A percentile compares a stretch with the other conserved stretches of the same genome.
These are phyloP conservation scores for Ogataea parapolymorpha DNA, from an alignment of 805 yeast genomes.

Conservation along the genomic window DNA sequence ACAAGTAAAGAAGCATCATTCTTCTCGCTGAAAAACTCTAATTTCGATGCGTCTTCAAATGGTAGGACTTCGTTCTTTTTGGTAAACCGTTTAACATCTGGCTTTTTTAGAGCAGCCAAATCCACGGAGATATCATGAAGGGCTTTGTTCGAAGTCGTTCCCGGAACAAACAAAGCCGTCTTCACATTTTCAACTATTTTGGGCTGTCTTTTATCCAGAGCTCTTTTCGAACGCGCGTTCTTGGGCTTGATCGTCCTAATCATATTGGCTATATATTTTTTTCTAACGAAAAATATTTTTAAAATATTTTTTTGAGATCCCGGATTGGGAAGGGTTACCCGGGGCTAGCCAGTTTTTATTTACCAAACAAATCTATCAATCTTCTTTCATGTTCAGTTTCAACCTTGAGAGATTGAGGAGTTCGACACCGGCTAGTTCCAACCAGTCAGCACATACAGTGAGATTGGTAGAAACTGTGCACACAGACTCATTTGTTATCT, in stretches of 20 bases:
- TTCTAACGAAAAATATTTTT: conserved; percentile 6
- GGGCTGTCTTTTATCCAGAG: conserved; percentile 82
- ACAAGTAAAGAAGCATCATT: conserved; percentile 87
- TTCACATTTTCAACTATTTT: conserved; percentile 87
- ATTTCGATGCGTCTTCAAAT: conserved; percentile 79
- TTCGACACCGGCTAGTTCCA: conserved; percentile 2
- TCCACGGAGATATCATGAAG: conserved; percentile 89
- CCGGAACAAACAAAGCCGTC: conserved; percentile 88
- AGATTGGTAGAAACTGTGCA: conserved; percentile 49
- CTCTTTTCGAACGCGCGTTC: conserved; percentile 94
- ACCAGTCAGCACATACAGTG: background rate
- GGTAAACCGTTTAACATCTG: conserved; percentile 79
- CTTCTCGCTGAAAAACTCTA: conserved; percentile 93
- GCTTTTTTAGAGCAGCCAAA: conserved; percentile 85
- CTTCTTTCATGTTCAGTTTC: conserved; percentile 8
- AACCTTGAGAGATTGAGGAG: conserved; percentile 6
- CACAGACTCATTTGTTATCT: conserved; percentile 55
- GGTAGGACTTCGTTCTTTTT: conserved; percentile 90
- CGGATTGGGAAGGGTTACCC: conserved; percentile 10
- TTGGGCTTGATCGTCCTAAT: conserved; percentile 71
- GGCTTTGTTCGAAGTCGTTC: conserved; percentile 71
- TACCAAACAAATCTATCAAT: conserved; percentile 6
- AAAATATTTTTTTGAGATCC: conserved; percentile 3
- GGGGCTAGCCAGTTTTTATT: conserved; percentile 5
- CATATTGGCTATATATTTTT: conserved; percentile 20